A percentile compares a stretch with the other conserved stretches of the same genome.
phyloP scores from a whole-genome alignment of 1,284 basidiomycete genomes.

The Tranzscheliella williamsii region DNA sequence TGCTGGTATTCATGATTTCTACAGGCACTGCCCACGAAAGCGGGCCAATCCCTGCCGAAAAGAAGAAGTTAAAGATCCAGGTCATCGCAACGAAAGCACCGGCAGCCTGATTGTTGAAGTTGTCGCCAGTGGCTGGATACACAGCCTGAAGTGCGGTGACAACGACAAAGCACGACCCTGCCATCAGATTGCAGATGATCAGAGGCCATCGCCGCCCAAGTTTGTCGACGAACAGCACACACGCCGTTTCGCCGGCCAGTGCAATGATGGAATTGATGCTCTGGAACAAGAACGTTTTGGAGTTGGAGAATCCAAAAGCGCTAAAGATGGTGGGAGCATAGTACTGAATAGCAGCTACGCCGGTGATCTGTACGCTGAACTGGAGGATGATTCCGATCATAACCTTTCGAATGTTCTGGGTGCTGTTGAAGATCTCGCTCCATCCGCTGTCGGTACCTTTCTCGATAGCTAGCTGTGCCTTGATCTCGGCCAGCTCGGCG shows the following conservation, averaged over 20 bases:
- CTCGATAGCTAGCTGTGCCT: slow-evolving; percentile 58
- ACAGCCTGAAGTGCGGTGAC: slow-evolving; percentile 67
- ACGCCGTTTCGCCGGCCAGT: slow-evolving; percentile 67
- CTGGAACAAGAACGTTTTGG: slow-evolving; percentile 67
- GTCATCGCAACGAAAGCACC: slow-evolving; percentile 60
- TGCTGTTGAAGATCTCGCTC: slow-evolving; percentile 66
- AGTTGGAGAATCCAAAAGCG: slow-evolving; percentile 64
- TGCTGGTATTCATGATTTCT: slow-evolving; percentile 68
- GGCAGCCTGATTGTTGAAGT: slow-evolving; percentile 14
- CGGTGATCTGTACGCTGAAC: slow-evolving; percentile 65
- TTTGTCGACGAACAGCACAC: slow-evolving; percentile 68
- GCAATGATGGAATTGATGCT: slow-evolving; percentile 70
- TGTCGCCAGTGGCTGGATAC: slow-evolving; percentile 63
- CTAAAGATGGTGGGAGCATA: slow-evolving; percentile 61
- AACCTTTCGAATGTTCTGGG: slow-evolving; percentile 65
- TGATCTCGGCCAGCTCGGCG: slow-evolving; percentile 62
- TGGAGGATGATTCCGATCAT: slow-evolving; percentile 63
- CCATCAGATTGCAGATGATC: slow-evolving; percentile 67
- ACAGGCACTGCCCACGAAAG: slow-evolving; percentile 58
- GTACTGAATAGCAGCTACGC: slow-evolving; percentile 66
- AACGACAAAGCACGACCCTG: slow-evolving; percentile 67
- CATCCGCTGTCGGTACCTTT: slow-evolving; percentile 52
- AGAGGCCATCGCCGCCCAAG: slow-evolving; percentile 67
- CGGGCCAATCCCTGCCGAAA: slow-evolving; percentile 67
- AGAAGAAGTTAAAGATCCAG: slow-evolving; percentile 68